A percentile compares a stretch with the other conserved stretches of the same genome.
Evolutionary conservation across 306 rosid genomes (phyloP).

Genomic region (Gillenia trifoliata): DNA sequence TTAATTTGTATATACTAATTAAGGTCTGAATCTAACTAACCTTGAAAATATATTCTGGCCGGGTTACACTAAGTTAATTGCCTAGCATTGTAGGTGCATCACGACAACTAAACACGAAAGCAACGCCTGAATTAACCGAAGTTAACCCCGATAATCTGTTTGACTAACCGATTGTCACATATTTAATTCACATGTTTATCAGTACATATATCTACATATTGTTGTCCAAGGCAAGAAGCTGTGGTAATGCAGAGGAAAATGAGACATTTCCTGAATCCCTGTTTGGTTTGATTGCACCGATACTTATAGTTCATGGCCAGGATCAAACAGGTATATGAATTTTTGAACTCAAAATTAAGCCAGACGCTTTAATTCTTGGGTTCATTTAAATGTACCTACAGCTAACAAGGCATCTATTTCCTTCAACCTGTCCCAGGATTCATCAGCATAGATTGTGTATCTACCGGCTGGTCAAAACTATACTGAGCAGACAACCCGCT

Average conservation of each 20-base stretch:
- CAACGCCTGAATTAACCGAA: not conserved
- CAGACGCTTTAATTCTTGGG: too few species aligned
- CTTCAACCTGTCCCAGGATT: slow-evolving; percentile 9
- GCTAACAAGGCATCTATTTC: not conserved
- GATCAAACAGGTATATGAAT: slow-evolving; percentile 7
- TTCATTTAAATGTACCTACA: not conserved
- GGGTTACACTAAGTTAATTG: not conserved
- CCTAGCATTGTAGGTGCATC: not conserved
- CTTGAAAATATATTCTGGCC: not conserved
- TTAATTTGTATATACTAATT: too few species aligned
- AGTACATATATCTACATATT: not conserved
- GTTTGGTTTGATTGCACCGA: not conserved
- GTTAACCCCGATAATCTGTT: not conserved
- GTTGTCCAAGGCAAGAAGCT: not conserved
- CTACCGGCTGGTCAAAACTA: slow-evolving; percentile 1
- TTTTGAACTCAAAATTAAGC: not conserved
- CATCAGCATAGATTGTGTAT: slow-evolving; percentile 29
- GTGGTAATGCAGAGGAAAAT: not conserved
- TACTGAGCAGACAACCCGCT: slow-evolving; percentile 1
- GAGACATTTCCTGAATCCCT: not conserved
- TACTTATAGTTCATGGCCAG: slow-evolving; percentile 2
- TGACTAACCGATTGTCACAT: not conserved
- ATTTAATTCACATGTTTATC: not conserved
- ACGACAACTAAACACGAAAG: not conserved
- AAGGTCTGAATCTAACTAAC: not conserved